phyloP scores from a whole-genome alignment of 1,284 basidiomycete genomes.

The Sporisorium graminicola region DNA sequence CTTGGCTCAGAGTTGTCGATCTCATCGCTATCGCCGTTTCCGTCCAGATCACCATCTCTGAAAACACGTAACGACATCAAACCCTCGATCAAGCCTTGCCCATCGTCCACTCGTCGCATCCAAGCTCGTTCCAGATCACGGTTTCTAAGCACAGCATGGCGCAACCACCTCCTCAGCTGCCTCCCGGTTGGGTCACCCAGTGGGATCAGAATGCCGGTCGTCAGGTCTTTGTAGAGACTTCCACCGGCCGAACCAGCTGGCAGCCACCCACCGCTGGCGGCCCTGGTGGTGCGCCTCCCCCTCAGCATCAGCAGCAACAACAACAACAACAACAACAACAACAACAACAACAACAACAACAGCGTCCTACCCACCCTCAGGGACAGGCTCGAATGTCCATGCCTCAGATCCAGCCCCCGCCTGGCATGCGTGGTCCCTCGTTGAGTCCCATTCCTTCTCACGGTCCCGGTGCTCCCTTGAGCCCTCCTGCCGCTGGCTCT shows the following conservation, averaged over 20 bases:
- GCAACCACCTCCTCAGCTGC: slow-evolving; percentile 72
- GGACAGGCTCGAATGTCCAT: slow-evolving; percentile 67
- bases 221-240: slow-evolving; percentile 80
- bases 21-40: neutral
- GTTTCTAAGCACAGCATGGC: slow-evolving; percentile 24
- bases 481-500: slow-evolving; percentile 45
- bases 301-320: slow-evolving; percentile 44
- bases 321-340: slow-evolving; percentile 47
- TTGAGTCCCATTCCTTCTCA: slow-evolving; percentile 39
- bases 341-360: slow-evolving; percentile 47
- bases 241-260: slow-evolving; percentile 70
- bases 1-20: neutral
- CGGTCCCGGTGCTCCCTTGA: slow-evolving; percentile 50
- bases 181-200: slow-evolving; percentile 88
- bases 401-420: slow-evolving; percentile 63
- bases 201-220: slow-evolving; percentile 86
- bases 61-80: neutral
- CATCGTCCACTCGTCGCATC: neutral
- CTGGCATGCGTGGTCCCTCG: slow-evolving; percentile 52
- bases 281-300: slow-evolving; percentile 12
- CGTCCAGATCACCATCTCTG: neutral
- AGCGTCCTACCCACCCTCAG: slow-evolving; percentile 64
- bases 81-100: neutral
- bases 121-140: neutral
- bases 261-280: slow-evolving; percentile 61